Percentiles rank a stretch among this genome's conserved stretches.
These are phyloP conservation scores for Cadophora sp. DNA, from an alignment of 2,329 filamentous ascomycete species.

Conservation along the genomic window DNA sequence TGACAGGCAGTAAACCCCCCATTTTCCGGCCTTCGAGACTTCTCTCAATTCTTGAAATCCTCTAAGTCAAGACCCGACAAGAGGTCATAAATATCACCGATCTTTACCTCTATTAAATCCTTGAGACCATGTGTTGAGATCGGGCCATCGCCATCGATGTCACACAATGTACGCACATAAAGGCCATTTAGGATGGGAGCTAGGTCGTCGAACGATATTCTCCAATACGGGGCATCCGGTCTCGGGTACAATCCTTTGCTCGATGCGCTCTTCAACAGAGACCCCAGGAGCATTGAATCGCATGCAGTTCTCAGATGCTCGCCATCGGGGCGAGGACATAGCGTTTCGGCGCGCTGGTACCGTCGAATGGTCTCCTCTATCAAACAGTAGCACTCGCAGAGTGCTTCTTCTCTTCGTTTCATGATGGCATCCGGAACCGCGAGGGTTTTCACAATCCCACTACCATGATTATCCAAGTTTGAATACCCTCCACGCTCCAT, in stretches of 20 bases:
- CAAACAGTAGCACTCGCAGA: neutral
- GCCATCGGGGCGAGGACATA: neutral
- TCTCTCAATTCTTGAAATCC: slow-evolving; percentile 36
- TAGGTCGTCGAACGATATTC: neutral
- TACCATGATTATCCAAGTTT: neutral
- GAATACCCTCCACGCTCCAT: neutral
- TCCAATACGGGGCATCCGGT: neutral
- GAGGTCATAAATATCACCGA: neutral
- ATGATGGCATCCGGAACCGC: neutral
- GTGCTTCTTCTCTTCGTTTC: neutral
- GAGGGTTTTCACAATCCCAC: neutral
- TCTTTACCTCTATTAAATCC: neutral
- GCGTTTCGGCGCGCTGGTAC: neutral
- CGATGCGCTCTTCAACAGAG: neutral
- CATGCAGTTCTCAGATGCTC: neutral
- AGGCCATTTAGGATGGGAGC: neutral
- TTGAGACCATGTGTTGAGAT: neutral
- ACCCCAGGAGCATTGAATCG: slow-evolving; percentile 6
- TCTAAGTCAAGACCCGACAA: neutral
- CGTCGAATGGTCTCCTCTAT: neutral
- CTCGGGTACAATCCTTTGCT: neutral
- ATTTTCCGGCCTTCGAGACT: too few relatives aligned
- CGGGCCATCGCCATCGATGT: neutral
- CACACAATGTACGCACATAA: neutral
- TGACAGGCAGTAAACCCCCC: too few relatives aligned